Conservation (phyloP, 805 yeast species). For the Metschnikowia proteae region DNA sequence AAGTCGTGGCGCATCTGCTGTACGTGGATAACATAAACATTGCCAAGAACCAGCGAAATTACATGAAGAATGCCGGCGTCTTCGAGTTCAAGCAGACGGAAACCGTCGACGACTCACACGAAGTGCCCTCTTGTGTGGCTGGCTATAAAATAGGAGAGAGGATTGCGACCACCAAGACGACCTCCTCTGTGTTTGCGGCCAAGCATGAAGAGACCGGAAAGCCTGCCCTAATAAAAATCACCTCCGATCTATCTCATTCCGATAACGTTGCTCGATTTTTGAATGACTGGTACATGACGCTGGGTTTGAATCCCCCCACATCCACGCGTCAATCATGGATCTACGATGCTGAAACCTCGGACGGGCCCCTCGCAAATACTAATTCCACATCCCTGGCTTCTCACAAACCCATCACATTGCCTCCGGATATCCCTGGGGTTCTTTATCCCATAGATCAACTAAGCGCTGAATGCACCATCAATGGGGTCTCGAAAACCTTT, state of each 20-base stretch:
- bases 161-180: conserved; percentile 11
- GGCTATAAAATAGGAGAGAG: conserved; percentile 25
- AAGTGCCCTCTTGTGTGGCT: conserved; percentile 16
- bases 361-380: background rate
- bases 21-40: conserved; percentile 26
- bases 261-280: conserved; percentile 26
- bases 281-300: conserved; percentile 34
- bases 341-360: background rate
- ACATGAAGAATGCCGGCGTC: conserved; percentile 14
- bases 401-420: conserved; percentile 24
- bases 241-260: conserved; percentile 22
- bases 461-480: conserved; percentile 8
- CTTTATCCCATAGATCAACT: conserved; percentile 26
- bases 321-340: conserved; percentile 10
- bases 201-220: conserved; percentile 12
- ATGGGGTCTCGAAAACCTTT: conserved; percentile 12
- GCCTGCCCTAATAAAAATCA: conserved; percentile 21
- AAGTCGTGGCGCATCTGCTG: conserved; percentile 20
- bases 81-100: conserved; percentile 9
- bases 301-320: conserved; percentile 21
- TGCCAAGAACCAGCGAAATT: conserved; percentile 20
- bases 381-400: background rate
- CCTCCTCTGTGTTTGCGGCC: conserved; percentile 20
- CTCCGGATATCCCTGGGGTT: conserved; percentile 25
- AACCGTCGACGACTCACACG: conserved; percentile 14